Evolutionary conservation across 305 asterid species (phyloP).

Genomic region (Caryopteris hybrid): DNA sequence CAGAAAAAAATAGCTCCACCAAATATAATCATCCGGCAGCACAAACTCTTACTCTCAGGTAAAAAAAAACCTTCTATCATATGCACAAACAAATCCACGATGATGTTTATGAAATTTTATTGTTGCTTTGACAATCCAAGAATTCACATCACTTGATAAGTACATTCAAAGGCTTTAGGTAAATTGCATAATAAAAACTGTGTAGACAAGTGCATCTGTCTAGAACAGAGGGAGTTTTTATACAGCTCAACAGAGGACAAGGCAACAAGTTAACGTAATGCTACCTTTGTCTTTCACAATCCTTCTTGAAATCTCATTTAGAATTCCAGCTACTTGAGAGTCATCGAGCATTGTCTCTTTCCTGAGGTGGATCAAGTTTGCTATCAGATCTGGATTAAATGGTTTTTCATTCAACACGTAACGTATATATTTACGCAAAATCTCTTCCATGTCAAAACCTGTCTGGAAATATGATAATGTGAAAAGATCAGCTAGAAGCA

Average conservation of each 20-base stretch:
- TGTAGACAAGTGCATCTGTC: not conserved
- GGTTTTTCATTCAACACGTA: slow-evolving; percentile 93
- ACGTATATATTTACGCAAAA: slow-evolving; percentile 87
- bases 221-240: not conserved
- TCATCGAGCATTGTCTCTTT: slow-evolving; percentile 69
- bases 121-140: not conserved
- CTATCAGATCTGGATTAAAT: slow-evolving; percentile 71
- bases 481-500: slow-evolving; percentile 20
- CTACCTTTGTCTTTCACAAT: slow-evolving; percentile 90
- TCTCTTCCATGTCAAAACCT: slow-evolving; percentile 78
- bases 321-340: slow-evolving; percentile 69
- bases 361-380: slow-evolving; percentile 78
- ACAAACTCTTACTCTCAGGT: not conserved
- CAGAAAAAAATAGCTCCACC: not conserved
- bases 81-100: not conserved
- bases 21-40: not conserved
- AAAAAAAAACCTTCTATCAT: not conserved
- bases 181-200: not conserved
- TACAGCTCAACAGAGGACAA: not conserved
- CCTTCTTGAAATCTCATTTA: slow-evolving; percentile 86
- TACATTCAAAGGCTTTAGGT: not conserved
- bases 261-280: slow-evolving; percentile 17
- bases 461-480: slow-evolving; percentile 56
- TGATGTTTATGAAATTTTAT: not conserved
- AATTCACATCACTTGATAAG: slow-evolving; percentile 1